A percentile compares a stretch with the other conserved stretches of the same genome.
Evolutionary conservation across 140 eudicot genomes (phyloP).

Genomic region (Ambrosia hybrid): DNA sequence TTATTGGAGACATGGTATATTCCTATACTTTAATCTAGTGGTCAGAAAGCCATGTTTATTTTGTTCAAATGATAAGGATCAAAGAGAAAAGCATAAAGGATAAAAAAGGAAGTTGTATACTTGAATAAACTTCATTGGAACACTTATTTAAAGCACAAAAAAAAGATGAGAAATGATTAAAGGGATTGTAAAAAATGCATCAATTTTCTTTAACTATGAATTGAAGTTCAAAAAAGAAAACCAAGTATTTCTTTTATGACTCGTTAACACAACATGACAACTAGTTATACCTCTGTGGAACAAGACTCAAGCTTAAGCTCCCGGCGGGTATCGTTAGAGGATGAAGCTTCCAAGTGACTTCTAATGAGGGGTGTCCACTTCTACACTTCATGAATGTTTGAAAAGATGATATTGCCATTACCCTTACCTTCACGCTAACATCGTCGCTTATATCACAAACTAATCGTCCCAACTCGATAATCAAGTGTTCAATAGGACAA

Average conservation of each 20-base stretch:
- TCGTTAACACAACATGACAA: neutral
- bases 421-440: conserved; percentile 54
- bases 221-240: neutral
- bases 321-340: conserved; percentile 77
- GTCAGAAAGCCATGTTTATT: conserved; percentile 7
- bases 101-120: conserved; percentile 7
- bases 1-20: neutral
- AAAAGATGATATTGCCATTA: conserved; percentile 79
- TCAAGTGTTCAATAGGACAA: conserved; percentile 79
- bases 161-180: conserved; percentile 10
- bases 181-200: conserved; percentile 3
- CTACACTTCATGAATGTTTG: conserved; percentile 83
- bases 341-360: conserved; percentile 66
- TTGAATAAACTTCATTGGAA: conserved; percentile 1
- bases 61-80: conserved; percentile 15
- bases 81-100: conserved; percentile 25
- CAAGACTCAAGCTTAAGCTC: conserved; percentile 74
- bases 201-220: conserved; percentile 1
- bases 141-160: conserved; percentile 14
- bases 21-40: neutral
- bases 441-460: conserved; percentile 38
- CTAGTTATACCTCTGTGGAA: conserved; percentile 55
- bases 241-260: neutral
- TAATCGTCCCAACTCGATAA: conserved; percentile 68
- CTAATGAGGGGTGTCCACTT: conserved; percentile 59